phyloP scores from a whole-genome alignment of 768 basidiomycete species.

The Suillus luteus region DNA sequence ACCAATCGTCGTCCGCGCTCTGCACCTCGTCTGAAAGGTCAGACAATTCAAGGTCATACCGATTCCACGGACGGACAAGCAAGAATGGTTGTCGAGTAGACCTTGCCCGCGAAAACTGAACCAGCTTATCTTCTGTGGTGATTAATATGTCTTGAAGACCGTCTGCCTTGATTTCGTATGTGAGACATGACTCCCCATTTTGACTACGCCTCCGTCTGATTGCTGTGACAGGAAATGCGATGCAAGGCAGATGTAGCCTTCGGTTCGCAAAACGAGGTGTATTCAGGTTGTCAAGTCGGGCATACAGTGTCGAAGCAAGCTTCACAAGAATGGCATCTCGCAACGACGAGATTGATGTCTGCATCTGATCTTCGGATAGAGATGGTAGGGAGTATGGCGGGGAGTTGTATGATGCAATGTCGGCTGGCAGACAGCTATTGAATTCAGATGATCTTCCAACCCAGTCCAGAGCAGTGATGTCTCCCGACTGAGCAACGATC shows the following conservation, averaged over 20 bases:
- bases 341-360: background rate
- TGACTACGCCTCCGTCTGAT: background rate
- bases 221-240: background rate
- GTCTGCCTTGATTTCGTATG: background rate
- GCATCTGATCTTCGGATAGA: background rate
- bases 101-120: background rate
- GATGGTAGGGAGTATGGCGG: background rate
- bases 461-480: background rate
- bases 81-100: background rate
- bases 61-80: background rate
- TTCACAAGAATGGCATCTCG: background rate
- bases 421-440: background rate
- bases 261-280: background rate
- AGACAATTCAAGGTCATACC: background rate
- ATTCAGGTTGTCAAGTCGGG: background rate
- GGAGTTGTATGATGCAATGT: background rate
- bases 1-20: background rate
- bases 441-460: background rate
- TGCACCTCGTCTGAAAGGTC: background rate
- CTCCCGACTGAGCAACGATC: background rate
- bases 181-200: background rate
- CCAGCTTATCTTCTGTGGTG: constrained; percentile 1
- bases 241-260: background rate
- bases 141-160: background rate
- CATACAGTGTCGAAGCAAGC: background rate